Base-by-base conservation (phyloP, 257 asterid genomes). In the Capsicum baccatum region DNA sequence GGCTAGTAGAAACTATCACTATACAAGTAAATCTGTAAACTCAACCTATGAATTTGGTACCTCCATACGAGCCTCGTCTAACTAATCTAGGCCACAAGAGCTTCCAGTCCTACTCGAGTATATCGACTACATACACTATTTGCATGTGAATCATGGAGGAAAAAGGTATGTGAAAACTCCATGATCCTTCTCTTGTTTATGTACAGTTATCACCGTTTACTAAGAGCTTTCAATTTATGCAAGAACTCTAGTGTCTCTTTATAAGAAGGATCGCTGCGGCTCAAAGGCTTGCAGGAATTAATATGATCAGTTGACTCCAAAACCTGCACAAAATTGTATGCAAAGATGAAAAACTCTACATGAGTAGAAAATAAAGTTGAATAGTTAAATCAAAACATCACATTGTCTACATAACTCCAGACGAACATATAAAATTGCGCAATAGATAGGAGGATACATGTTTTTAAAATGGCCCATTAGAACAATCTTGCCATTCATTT, bases 281-380 rank as follows among this genome's bases (percentile, higher is more conserved):
- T 91, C 80, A 96, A 78, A 57, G 99, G 99, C 92, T 96, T 96
- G 92, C 99, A 96, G 80, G 98, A 94, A 88, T 96, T 96, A 71
- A 96, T 89, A 91, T 96, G 99, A 91, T 94, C 99, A 2, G 98
- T 94, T 48, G 99, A 93, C 88, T 96, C 99, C 92, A 94, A 89
- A 7, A 93, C 98, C 99, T 96, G 96, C 85, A 84, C 19, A 79
- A 56, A 52, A 33, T 42, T 81, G 42, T 37, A 83, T 71, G 57
- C 57, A 9, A 14, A 69, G 11, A 80, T 33, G 35, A 58, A 21
- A 52, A n/a, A 39, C 71, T 59, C 79, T 10, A 17, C 81, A 76
- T 6, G 15, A 9, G 62, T 15, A 44, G 57, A 81, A 59, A 21
- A 44, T 8, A 80, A 60, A 19, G 47, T 0, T 76, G 14, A 21